phyloP scores from a whole-genome alignment of 768 basidiomycete genomes.

The Rickenella mellea region DNA sequence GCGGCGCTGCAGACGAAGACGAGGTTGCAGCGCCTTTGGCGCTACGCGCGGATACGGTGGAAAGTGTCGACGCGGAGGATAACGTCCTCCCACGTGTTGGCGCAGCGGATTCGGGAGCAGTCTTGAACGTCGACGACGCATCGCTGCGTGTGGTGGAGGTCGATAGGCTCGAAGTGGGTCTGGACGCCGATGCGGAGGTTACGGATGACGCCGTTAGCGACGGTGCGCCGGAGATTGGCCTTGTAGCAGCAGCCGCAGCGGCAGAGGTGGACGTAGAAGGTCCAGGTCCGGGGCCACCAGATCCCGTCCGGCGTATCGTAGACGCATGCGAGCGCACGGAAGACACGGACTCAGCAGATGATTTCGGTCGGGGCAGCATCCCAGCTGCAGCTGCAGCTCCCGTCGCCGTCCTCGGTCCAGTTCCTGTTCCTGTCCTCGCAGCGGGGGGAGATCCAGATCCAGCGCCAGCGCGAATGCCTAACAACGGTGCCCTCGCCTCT shows the following conservation, averaged over 20 bases:
- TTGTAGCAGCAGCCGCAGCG: slow-evolving; percentile 13
- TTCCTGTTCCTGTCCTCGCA: too few relatives aligned
- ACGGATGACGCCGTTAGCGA: not conserved
- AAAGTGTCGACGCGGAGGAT: slow-evolving; percentile 23
- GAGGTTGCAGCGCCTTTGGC: slow-evolving; percentile 15
- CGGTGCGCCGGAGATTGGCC: slow-evolving; percentile 16
- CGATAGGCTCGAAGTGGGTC: slow-evolving; percentile 19
- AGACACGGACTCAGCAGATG: slow-evolving; percentile 23
- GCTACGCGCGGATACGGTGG: slow-evolving; percentile 20
- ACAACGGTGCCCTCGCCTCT: too few relatives aligned
- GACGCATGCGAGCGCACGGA: slow-evolving; percentile 27
- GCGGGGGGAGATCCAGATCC: too few relatives aligned
- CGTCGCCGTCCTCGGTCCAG: too few relatives aligned
- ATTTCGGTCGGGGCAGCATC: slow-evolving; percentile 16
- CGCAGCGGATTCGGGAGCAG: slow-evolving; percentile 26
- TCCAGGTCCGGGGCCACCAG: slow-evolving; percentile 13
- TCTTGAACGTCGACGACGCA: slow-evolving; percentile 29
- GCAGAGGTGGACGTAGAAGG: slow-evolving; percentile 16
- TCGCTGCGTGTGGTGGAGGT: slow-evolving; percentile 20
- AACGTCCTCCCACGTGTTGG: slow-evolving; percentile 16
- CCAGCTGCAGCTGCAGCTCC: too few relatives aligned
- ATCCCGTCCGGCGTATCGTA: slow-evolving; percentile 24
- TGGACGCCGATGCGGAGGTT: slow-evolving; percentile 16
- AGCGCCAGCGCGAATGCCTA: too few relatives aligned
- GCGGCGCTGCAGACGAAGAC: slow-evolving; percentile 9